Base-by-base conservation (phyloP, 306 rosid genomes). In the Erythrophleum fordii region DNA sequence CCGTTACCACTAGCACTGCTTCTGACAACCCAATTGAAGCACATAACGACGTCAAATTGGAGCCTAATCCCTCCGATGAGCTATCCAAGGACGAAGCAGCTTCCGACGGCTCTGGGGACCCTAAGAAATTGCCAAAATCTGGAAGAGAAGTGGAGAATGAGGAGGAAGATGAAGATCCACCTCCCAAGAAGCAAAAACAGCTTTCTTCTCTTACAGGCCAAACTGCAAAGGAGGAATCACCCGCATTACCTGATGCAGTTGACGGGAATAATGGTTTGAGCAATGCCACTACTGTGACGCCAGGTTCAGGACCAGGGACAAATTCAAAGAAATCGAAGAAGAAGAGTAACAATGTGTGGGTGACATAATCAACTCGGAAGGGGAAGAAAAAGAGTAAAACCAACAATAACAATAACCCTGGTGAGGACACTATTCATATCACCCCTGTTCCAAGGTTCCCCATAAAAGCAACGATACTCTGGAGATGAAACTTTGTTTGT, bases 291-390 rank as follows among this genome's bases (percentile, higher is more conserved):
- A 41, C 56, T 18, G 59, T 48, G 18, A 67, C 69, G 5, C 39
- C 59, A 7, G 62, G 69, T 8, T 59, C 53, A 3, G 80, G 82
- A 25, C 48, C 92, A 0, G 83, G 89, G 49, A 49, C 89, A 59
- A 83, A 76, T 70, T 81, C 90, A 10, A 93, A 95, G 90, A 93
- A 93, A 77, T 89, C 97, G 25, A 95, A 95, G 94, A 95, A 95
- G 89, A 95, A 95, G 74, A 93, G 62, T 77, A 93, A 89, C 67
- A 93, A 95, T 26, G 99, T 95, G 28, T 95, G 98, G 98, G 94
- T 76, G 22, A 95, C 98, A 2, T 93, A 93, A 75, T 95, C 99
- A 34, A 92, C 94, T 56, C 83, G 89, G 60, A 95, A 95, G 70
- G 93, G 97, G 72, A 95, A 95, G 78, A 95, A 95, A 91, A 95